phyloP scores from a whole-genome alignment of 352 stramenopile genomes.

The Phytophthora agathidicida region DNA sequence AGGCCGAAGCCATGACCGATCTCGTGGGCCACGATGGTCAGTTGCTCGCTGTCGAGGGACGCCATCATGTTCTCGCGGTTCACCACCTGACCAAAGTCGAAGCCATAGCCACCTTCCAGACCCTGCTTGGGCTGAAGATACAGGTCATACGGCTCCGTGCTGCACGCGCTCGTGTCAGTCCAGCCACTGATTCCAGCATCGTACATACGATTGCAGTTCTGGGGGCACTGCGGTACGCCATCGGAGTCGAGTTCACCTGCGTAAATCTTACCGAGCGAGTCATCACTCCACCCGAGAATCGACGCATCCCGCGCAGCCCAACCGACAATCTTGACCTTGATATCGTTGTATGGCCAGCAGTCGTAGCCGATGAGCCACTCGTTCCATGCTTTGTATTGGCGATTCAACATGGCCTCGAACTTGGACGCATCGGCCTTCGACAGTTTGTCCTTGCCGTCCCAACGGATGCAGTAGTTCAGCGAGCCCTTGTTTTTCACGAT shows the following conservation, averaged over 20 bases:
- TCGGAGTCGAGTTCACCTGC: slow-evolving; percentile 19
- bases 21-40: slow-evolving; percentile 34
- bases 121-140: slow-evolving; percentile 31
- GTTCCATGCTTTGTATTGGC: slow-evolving; percentile 45
- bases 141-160: slow-evolving; percentile 26
- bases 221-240: slow-evolving; percentile 28
- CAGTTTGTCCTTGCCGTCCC: slow-evolving; percentile 39
- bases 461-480: slow-evolving; percentile 47
- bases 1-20: slow-evolving; percentile 24
- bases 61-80: slow-evolving; percentile 31
- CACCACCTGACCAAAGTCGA: slow-evolving; percentile 13
- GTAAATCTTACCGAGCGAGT: slow-evolving; percentile 40
- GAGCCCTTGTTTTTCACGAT: slow-evolving; percentile 42
- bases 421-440: slow-evolving; percentile 36
- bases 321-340: slow-evolving; percentile 14
- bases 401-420: slow-evolving; percentile 37
- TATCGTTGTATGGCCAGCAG: slow-evolving; percentile 17
- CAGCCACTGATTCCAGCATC: slow-evolving; percentile 3
- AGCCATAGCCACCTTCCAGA: slow-evolving; percentile 20
- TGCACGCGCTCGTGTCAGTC: slow-evolving; percentile 31
- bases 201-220: slow-evolving; percentile 33
- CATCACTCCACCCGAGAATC: slow-evolving; percentile 31
- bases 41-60: slow-evolving; percentile 17
- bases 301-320: slow-evolving; percentile 8
- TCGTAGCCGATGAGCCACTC: slow-evolving; percentile 32